Percentiles rank a stretch among this genome's conserved stretches.
Conservation (phyloP, 805 yeast species). For the Teunomyces barrocoloradensis region DNA sequence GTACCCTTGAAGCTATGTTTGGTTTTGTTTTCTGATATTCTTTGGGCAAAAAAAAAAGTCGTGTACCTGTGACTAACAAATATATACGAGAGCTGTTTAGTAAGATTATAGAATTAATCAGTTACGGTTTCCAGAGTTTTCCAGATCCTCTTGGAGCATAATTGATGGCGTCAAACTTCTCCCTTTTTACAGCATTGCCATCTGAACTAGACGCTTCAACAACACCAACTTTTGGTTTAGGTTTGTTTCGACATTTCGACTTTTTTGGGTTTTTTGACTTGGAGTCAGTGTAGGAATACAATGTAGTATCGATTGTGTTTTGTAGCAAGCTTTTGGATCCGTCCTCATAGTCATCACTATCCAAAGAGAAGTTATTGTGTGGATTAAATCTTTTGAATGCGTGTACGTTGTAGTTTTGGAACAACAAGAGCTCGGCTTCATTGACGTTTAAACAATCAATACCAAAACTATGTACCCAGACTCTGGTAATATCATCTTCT, state of each 20-base stretch:
- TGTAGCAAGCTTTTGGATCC: slow-evolving; percentile 23
- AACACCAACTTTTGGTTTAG: neutral
- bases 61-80: neutral
- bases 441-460: slow-evolving; percentile 50
- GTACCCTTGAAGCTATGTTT: neutral
- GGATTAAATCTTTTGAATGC: slow-evolving; percentile 23
- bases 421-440: slow-evolving; percentile 47
- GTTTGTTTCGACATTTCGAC: neutral
- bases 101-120: too few species aligned
- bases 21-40: neutral
- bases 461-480: slow-evolving; percentile 56
- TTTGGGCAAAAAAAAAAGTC: slow-evolving; percentile 1
- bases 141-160: slow-evolving; percentile 65
- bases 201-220: slow-evolving; percentile 6
- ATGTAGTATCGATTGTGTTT: slow-evolving; percentile 33
- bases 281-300: slow-evolving; percentile 17
- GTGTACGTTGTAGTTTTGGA: slow-evolving; percentile 36
- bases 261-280: slow-evolving; percentile 5
- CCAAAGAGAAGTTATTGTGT: slow-evolving; percentile 22
- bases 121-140: slow-evolving; percentile 54
- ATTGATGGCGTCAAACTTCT: slow-evolving; percentile 45
- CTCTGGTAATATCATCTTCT: slow-evolving; percentile 54
- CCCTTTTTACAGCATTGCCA: slow-evolving; percentile 30
- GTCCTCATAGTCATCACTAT: slow-evolving; percentile 21
- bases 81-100: neutral